Evolutionary conservation across 2,329 filamentous ascomycete genomes (phyloP).

Genomic region (Bipolaris zeicola): DNA sequence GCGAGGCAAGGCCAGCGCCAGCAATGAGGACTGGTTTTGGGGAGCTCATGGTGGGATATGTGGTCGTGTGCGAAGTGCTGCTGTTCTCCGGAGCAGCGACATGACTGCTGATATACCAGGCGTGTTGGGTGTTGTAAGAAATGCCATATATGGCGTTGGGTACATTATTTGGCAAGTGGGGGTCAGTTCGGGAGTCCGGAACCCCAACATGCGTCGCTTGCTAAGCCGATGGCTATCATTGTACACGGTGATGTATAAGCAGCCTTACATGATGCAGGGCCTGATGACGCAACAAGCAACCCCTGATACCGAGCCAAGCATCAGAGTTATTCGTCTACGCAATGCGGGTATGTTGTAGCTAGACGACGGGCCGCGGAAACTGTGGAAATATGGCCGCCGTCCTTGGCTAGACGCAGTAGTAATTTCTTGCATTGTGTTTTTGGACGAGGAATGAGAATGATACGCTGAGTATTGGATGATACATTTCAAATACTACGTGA

Average conservation of each 20-base stretch:
- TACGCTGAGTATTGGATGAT: too few species aligned
- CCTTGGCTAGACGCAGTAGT: too few species aligned
- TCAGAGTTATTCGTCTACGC: background rate
- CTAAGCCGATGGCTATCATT: background rate
- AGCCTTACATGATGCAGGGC: background rate
- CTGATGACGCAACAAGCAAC: background rate
- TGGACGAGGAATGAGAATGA: too few species aligned
- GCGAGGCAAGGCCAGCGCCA: slow-evolving; percentile 40
- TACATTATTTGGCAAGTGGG: background rate
- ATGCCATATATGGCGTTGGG: background rate
- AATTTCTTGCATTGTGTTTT: too few species aligned
- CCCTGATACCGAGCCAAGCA: background rate
- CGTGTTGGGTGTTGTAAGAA: background rate
- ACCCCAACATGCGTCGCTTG: background rate
- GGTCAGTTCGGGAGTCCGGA: background rate
- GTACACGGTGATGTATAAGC: background rate
- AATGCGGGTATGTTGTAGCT: too few species aligned
- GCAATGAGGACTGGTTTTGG: slow-evolving; percentile 51
- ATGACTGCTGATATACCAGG: slow-evolving; percentile 8
- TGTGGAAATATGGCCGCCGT: too few species aligned
- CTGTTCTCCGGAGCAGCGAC: background rate
- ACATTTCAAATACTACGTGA: too few species aligned
- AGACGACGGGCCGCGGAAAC: too few species aligned
- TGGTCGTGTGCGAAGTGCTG: background rate
- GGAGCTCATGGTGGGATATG: slow-evolving; percentile 21